phyloP scores from a whole-genome alignment of 2,329 filamentous ascomycete genomes.

The Knoxdaviesia capensis region DNA sequence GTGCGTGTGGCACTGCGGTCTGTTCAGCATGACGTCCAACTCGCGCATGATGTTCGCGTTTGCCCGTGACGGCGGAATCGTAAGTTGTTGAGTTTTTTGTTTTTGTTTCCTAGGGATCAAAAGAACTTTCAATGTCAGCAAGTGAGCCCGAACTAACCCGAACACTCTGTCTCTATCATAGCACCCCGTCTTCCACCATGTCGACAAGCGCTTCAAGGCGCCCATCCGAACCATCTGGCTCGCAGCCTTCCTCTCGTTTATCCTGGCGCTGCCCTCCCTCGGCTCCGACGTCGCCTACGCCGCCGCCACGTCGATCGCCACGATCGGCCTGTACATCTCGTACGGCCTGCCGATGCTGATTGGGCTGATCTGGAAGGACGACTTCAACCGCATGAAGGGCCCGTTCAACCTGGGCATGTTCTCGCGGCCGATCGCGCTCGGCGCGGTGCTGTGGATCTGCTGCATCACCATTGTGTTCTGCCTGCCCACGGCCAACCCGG shows the following conservation, averaged over 20 bases:
- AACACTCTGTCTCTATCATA: slow-evolving; percentile 3
- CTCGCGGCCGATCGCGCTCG: slow-evolving; percentile 23
- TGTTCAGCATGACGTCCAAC: slow-evolving; percentile 36
- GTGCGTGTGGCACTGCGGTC: slow-evolving; percentile 39
- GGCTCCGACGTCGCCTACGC: slow-evolving; percentile 33
- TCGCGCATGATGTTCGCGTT: slow-evolving; percentile 41
- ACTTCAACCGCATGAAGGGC: slow-evolving; percentile 29
- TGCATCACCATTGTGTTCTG: slow-evolving; percentile 38
- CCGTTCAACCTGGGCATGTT: slow-evolving; percentile 30
- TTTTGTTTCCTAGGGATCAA: not conserved
- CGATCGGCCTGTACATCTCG: slow-evolving; percentile 35
- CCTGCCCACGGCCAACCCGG: slow-evolving; percentile 32
- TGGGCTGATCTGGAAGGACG: slow-evolving; percentile 26
- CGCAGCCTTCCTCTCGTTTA: slow-evolving; percentile 30
- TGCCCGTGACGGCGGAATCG: slow-evolving; percentile 31
- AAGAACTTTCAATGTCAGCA: not conserved
- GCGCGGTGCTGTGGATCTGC: slow-evolving; percentile 28
- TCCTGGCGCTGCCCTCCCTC: slow-evolving; percentile 32
- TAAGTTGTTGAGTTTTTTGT: slow-evolving; percentile 6
- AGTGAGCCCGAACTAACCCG: not conserved
- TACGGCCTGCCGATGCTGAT: slow-evolving; percentile 37
- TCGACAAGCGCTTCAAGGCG: slow-evolving; percentile 25
- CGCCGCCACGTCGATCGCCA: slow-evolving; percentile 38
- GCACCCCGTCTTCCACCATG: slow-evolving; percentile 30
- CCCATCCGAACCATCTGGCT: slow-evolving; percentile 35